Evolutionary conservation across 2,329 filamentous ascomycete species (phyloP).

Genomic region (Colletotrichum agaves): DNA sequence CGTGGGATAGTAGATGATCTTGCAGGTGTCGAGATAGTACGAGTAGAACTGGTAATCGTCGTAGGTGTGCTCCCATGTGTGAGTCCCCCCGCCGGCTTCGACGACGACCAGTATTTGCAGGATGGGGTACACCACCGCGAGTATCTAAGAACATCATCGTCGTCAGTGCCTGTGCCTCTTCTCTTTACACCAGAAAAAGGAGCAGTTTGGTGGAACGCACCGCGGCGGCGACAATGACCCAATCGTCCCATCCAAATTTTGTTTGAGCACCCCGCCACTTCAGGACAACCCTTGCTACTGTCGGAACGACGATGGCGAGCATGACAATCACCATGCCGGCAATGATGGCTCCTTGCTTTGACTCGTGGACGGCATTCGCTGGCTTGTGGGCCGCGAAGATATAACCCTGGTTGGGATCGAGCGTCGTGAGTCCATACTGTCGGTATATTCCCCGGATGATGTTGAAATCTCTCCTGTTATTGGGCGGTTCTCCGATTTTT

Average conservation of each 20-base stretch:
- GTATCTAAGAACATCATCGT: neutral
- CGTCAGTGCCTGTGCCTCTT: no score
- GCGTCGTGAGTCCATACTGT: conserved; percentile 26
- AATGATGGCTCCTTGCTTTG: conserved; percentile 34
- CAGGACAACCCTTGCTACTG: conserved; percentile 18
- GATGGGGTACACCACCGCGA: conserved; percentile 29
- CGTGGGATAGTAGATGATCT: conserved; percentile 31
- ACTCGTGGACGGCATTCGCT: conserved; percentile 23
- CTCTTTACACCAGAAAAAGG: no score
- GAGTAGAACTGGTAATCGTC: conserved; percentile 35
- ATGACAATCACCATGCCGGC: conserved; percentile 31
- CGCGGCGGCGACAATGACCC: conserved; percentile 25
- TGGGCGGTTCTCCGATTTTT: conserved; percentile 30
- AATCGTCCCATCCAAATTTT: conserved; percentile 32
- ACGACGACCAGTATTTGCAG: conserved; percentile 35
- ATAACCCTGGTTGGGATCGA: conserved; percentile 30
- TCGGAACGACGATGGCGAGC: conserved; percentile 28
- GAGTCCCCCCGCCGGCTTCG: conserved; percentile 28
- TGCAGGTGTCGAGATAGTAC: conserved; percentile 26
- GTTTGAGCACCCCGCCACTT: conserved; percentile 17
- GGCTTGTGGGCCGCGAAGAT: conserved; percentile 24
- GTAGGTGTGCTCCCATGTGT: conserved; percentile 35
- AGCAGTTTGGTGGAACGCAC: no score
- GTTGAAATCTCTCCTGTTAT: conserved; percentile 30
- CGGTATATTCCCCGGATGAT: conserved; percentile 34